Conservation (phyloP, 169 alveolate genomes). For the Plasmodium cynomolgi region DNA sequence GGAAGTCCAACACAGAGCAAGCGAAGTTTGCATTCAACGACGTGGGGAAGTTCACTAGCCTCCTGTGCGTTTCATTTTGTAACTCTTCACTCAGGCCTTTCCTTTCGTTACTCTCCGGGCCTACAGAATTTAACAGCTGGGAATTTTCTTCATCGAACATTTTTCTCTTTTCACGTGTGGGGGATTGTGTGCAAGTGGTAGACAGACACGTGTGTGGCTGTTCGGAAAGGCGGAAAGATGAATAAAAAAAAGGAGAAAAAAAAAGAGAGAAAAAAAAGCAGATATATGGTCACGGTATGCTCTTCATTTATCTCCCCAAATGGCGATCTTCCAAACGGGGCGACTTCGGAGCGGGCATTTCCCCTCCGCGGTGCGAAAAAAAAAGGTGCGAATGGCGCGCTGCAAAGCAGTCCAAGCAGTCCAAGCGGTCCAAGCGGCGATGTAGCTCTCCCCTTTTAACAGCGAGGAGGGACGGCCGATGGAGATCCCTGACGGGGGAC, state of each 20-base stretch:
- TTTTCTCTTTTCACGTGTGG: neutral
- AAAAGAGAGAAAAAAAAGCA: neutral
- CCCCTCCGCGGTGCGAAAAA: neutral
- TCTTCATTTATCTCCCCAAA: neutral
- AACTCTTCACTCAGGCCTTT: neutral
- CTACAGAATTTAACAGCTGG: neutral
- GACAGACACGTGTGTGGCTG: neutral
- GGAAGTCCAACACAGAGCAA: neutral
- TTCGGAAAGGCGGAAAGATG: neutral
- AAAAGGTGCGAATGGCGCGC: neutral
- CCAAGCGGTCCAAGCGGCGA: neutral
- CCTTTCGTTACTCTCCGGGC: neutral
- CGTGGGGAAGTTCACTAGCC: conserved; percentile 7
- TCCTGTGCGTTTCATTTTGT: conserved; percentile 9
- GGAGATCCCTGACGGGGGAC: no score
- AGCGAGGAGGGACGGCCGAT: no score
- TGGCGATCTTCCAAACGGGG: neutral
- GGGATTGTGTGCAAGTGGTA: neutral
- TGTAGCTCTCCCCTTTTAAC: no score
- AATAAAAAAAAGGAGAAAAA: neutral
- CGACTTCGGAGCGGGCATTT: neutral
- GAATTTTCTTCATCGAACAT: neutral
- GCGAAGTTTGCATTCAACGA: conserved; percentile 11
- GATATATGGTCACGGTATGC: neutral
- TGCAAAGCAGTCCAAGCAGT: neutral